Percentiles rank a stretch among this genome's conserved stretches.
Conservation (phyloP, 495 filamentous ascomycete species). For the Hypoxylon fragiforme region DNA sequence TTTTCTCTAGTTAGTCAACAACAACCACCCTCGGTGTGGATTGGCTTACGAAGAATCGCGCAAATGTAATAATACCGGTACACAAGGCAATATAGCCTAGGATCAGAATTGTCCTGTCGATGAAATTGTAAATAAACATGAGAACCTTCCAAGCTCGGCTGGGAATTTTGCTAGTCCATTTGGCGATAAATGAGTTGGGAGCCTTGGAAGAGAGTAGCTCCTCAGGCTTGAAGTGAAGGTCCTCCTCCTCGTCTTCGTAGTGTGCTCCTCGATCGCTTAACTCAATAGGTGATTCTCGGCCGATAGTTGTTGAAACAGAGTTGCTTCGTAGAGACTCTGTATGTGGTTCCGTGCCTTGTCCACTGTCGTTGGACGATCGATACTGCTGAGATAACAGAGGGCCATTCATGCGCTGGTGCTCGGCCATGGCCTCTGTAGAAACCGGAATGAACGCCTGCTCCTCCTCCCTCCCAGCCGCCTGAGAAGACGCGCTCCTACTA, state of each 20-base stretch:
- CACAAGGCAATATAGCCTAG: slow-evolving; percentile 62
- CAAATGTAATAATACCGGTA: slow-evolving; percentile 60
- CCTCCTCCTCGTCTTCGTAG: slow-evolving; percentile 51
- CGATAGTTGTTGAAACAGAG: slow-evolving; percentile 61
- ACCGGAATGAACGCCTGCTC: slow-evolving; percentile 66
- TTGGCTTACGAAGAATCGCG: slow-evolving; percentile 59
- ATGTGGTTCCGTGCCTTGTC: slow-evolving; percentile 79
- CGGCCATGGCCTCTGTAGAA: slow-evolving; percentile 66
- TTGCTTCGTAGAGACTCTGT: slow-evolving; percentile 66
- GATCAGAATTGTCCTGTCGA: slow-evolving; percentile 54
- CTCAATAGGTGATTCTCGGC: slow-evolving; percentile 56
- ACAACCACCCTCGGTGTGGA: not conserved
- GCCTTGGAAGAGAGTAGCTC: slow-evolving; percentile 37
- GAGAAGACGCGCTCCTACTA: slow-evolving; percentile 19
- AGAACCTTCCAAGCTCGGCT: slow-evolving; percentile 47
- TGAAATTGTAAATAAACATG: slow-evolving; percentile 45
- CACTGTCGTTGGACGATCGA: slow-evolving; percentile 83
- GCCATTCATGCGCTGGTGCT: slow-evolving; percentile 53
- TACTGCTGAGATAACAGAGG: slow-evolving; percentile 50
- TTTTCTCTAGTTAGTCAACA: slow-evolving; percentile 6
- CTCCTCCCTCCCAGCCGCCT: slow-evolving; percentile 40
- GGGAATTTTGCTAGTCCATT: slow-evolving; percentile 44
- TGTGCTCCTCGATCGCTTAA: slow-evolving; percentile 55
- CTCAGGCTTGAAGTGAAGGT: slow-evolving; percentile 40
- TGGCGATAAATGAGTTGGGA: slow-evolving; percentile 36